Evolutionary conservation across 257 asterid genomes (phyloP), one percentile per base, ranked within the genome.

Genomic region (Perilla frutescens): DNA sequence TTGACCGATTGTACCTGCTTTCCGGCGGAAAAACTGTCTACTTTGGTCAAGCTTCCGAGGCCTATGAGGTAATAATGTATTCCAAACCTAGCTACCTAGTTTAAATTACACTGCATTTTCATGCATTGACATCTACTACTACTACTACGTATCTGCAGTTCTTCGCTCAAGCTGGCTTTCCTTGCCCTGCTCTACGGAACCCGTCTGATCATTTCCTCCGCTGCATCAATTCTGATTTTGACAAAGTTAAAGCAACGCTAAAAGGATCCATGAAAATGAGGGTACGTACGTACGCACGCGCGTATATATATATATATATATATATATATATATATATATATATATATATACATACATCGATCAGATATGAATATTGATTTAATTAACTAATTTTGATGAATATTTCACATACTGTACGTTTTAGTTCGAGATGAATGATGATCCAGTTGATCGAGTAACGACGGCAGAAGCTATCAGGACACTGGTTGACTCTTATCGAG

Each of bases 231-330:
- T 85, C 96, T 20, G 99, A 94, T 78, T 94, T 94, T 15, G 99
- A 94, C 87, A 91, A 91, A 79, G 99, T 91, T 55, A 94, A 94
- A 83, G 98, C 99, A 36, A 94, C 99, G n/a, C 91, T 94, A 5
- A 94, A 92, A 82, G 99, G 99, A 72, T 91, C 99, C 5, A 94
- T 91, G 99, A 94, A 94, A 76, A 83, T 94, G 13, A 75, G 96
- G 93, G 98, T 94, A 88, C 1, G 1, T 34, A 1, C 1, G 3
- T 34, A 34, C 1, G 3, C 37, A 1, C 37, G 1, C n/a, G n/a
- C n/a, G n/a, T n/a, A n/a, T n/a, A n/a, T n/a, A n/a, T n/a, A n/a
- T n/a, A n/a, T n/a, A n/a, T n/a, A n/a, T n/a, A n/a, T n/a, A n/a
- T n/a, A n/a, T n/a, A n/a, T n/a, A n/a, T n/a, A n/a, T n/a, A n/a